A percentile compares a stretch with the other conserved stretches of the same genome.
Conservation (phyloP, 225 moss, liverwort and hornwort species). For the Ulota crispa region DNA sequence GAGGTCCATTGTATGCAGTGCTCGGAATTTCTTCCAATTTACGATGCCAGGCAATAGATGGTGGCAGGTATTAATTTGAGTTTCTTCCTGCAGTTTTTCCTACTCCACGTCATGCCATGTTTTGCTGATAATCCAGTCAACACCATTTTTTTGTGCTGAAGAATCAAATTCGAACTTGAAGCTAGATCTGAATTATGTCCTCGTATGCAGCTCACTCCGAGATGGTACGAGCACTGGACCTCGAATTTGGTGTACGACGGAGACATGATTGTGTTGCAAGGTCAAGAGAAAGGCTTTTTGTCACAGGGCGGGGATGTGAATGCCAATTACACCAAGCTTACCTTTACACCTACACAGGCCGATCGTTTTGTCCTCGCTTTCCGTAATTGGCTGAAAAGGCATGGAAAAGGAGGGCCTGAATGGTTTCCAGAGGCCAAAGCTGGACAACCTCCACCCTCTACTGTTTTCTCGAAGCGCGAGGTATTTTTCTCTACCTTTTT, state of each 20-base stretch:
- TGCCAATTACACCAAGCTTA: slow-evolving; percentile 84
- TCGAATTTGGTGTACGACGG: slow-evolving; percentile 98
- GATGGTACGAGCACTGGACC: slow-evolving; percentile 97
- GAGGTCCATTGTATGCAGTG: slow-evolving; percentile 94
- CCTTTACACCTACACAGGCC: slow-evolving; percentile 92
- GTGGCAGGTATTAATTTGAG: slow-evolving; percentile 62
- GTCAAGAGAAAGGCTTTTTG: slow-evolving; percentile 85
- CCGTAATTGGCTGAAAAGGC: slow-evolving; percentile 75
- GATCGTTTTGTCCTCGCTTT: slow-evolving; percentile 96
- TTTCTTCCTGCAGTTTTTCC: not conserved
- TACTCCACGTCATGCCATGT: not conserved
- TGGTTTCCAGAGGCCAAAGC: slow-evolving; percentile 88
- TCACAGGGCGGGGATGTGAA: slow-evolving; percentile 69
- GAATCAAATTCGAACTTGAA: not conserved
- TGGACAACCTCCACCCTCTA: slow-evolving; percentile 77
- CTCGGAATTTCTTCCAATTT: slow-evolving; percentile 94
- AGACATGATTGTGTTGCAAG: slow-evolving; percentile 99
- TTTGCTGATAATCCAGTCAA: not conserved
- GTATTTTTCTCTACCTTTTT: slow-evolving; percentile 25
- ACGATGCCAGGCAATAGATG: slow-evolving; percentile 84
- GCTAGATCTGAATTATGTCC: slow-evolving; percentile 16
- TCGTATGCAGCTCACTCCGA: slow-evolving; percentile 61
- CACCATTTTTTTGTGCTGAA: not conserved
- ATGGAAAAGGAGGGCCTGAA: slow-evolving; percentile 84
- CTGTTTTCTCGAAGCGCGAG: slow-evolving; percentile 74